Evolutionary conservation across 768 basidiomycete species (phyloP), one percentile per base, ranked within the genome.

Genomic region (Boletellus ananas): DNA sequence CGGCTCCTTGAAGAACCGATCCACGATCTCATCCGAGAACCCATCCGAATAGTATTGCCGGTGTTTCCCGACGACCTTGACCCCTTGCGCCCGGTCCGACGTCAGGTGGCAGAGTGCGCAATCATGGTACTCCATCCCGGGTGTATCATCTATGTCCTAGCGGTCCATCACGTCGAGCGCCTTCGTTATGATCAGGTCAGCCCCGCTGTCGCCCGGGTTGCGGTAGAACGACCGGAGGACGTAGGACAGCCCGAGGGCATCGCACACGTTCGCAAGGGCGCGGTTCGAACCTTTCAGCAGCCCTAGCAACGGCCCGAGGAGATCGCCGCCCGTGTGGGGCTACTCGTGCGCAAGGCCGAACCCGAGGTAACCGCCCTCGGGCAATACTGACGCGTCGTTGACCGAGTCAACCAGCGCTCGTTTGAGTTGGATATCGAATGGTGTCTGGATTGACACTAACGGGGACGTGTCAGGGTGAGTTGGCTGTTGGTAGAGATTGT

Each of bases 331-430:
- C 6, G 23, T 11, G 23, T 40, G 39, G 13, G 17, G 21, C 10
- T 40, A 40, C 20, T 39, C 38, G 38, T 39, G 39, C 14, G 25
- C 7, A 14, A 40, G 39, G 25, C 57, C 46, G 0, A 48, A 54
- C 3, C 40, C 47, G 0, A 51, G 50, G n/a, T 58, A 58, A 0
- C 56, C 51, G 0, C 57, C 51, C 0, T 34, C n/a, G 3, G 43
- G 50, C 4, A 57, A 41, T 2, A 4, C 39, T 1, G 38, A 45
- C 11, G 17, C 20, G 25, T 50, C 35, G 31, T 45, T 48, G 12
- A 29, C 29, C 4, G 40, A 3, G 12, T 47, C 18, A 1, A 20
- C 21, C 1, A 58, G 31, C 2, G 37, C 23, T 14, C 33, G 38
- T 20, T 45, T 48, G 31, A 55, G 16, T 4, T 45, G n/a, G 1